Percentiles rank a stretch among this genome's conserved stretches.
Conservation (phyloP, 1,139 yeast species). For the Saccharomyces pastorianus region DNA sequence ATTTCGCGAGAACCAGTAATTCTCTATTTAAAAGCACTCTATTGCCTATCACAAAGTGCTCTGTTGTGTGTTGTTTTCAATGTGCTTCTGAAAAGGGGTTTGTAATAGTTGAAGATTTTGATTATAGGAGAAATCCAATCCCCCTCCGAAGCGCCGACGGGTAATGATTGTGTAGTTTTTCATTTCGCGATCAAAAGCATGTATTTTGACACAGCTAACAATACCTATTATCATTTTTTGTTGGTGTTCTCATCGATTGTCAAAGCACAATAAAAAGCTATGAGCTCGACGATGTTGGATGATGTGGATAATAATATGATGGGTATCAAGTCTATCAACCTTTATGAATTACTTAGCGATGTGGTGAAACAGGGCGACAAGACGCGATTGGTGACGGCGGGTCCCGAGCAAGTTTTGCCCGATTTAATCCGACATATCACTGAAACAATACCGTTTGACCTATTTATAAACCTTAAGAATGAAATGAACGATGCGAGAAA, state of each 20-base stretch:
- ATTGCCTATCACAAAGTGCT: not conserved
- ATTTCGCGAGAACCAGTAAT: not conserved
- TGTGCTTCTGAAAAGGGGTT: not conserved
- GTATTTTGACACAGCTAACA: not conserved
- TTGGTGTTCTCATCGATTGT: not conserved
- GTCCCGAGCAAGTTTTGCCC: slow-evolving; percentile 15
- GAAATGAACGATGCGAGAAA: not conserved
- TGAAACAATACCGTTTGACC: slow-evolving; percentile 23
- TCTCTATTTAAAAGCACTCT: not conserved
- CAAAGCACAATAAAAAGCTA: not conserved
- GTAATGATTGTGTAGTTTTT: not conserved
- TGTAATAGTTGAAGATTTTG: slow-evolving; percentile 4
- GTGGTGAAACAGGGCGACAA: slow-evolving; percentile 16
- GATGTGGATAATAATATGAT: slow-evolving; percentile 29
- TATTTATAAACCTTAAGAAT: slow-evolving; percentile 10
- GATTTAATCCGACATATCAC: slow-evolving; percentile 21
- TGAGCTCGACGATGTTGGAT: slow-evolving; percentile 3
- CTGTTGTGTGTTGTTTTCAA: not conserved
- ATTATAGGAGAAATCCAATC: slow-evolving; percentile 7
- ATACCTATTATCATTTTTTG: not conserved
- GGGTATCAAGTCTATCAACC: slow-evolving; percentile 22
- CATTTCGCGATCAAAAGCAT: not conserved
- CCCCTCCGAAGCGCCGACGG: not conserved
- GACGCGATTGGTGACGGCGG: slow-evolving; percentile 8
- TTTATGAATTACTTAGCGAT: slow-evolving; percentile 15